Base-by-base conservation (phyloP, 1,284 basidiomycete species). In the Pterulicium gracile region DNA sequence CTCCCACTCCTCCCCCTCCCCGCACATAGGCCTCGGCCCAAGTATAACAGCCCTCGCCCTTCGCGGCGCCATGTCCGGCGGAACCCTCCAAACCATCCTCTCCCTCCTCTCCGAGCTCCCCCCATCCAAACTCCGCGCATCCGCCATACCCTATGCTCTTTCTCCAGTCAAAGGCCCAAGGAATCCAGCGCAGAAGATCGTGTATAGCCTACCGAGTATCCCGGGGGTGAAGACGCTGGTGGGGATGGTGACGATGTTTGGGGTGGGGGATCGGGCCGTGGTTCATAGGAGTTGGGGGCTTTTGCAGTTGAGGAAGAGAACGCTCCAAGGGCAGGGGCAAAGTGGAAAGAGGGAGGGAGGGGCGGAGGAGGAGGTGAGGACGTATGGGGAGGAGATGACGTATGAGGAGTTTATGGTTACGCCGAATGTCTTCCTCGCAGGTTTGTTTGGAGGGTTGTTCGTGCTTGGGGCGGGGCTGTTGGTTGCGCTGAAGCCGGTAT, bases 271-370 rank as follows among this genome's bases (percentile, higher is more conserved):
- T 58, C 67, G 70, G 24, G 65, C 77, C 15, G 63, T 90, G 23
- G 85, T 92, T 27, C 80, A 88, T 52, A 79, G 91, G 47, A 81
- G 88, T 18, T 88, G 81, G 69, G 88, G 81, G 10, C 68, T 94
- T 22, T 70, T 80, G 43, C 73, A 83, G 49, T 42, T 61, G 18
- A 56, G 64, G 20, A 66, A 55, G 24, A 50, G 47, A 54, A 39
- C 15, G 44, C 46, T n/a, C n/a, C n/a, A n/a, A n/a, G n/a, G n/a
- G n/a, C n/a, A n/a, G n/a, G n/a, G n/a, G n/a, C n/a, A n/a, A n/a
- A n/a, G n/a, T n/a, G n/a, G n/a, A n/a, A n/a, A n/a, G n/a, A n/a
- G n/a, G n/a, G n/a, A 34, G 23, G 15, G 34, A 17, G 36, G 36
- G 5, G 19, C 27, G 7, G 10, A 32, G 27, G 27, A 32, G n/a